Conservation (phyloP, 2,329 filamentous ascomycete genomes). For the Chrysoporthe cubensis region DNA sequence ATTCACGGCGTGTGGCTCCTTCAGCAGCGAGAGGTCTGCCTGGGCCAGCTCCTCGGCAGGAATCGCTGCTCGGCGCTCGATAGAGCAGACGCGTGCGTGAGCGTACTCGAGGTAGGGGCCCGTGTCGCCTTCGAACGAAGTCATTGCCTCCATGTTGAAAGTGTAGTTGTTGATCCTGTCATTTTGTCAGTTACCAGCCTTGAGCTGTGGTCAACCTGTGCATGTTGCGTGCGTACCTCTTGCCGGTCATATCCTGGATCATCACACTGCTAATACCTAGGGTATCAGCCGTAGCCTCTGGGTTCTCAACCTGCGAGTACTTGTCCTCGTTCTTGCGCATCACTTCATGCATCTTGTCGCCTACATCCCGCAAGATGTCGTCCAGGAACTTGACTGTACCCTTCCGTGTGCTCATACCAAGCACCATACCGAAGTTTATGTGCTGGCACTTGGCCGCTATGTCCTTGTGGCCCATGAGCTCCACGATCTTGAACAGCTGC, state of each 20-base stretch:
- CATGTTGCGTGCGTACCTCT: constrained; percentile 62
- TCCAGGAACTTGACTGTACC: constrained; percentile 76
- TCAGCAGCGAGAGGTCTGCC: constrained; percentile 70
- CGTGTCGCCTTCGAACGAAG: constrained; percentile 82
- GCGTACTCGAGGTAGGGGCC: constrained; percentile 86
- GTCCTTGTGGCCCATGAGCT: constrained; percentile 71
- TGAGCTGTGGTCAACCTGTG: background rate
- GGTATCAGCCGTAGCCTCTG: constrained; percentile 79
- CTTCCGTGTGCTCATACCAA: constrained; percentile 72
- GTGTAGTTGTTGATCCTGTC: constrained; percentile 65
- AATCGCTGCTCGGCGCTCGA: constrained; percentile 60
- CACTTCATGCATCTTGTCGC: constrained; percentile 96
- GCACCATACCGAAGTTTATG: constrained; percentile 75
- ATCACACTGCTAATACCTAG: constrained; percentile 94
- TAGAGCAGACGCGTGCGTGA: constrained; percentile 72
- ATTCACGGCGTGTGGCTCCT: constrained; percentile 72
- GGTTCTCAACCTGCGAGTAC: constrained; percentile 87
- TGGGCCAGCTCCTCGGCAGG: constrained; percentile 60
- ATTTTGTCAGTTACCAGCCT: constrained; percentile 17
- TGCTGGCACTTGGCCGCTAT: constrained; percentile 71
- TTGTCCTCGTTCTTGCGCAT: constrained; percentile 92
- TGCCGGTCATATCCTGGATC: constrained; percentile 97
- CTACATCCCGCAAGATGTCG: constrained; percentile 77
- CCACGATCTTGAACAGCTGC: constrained; percentile 77
- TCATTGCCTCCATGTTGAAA: constrained; percentile 83